Percentiles rank a stretch among this genome's conserved stretches.
Conservation (phyloP, 1,139 yeast genomes). For the Yamadazyma taylorii region DNA sequence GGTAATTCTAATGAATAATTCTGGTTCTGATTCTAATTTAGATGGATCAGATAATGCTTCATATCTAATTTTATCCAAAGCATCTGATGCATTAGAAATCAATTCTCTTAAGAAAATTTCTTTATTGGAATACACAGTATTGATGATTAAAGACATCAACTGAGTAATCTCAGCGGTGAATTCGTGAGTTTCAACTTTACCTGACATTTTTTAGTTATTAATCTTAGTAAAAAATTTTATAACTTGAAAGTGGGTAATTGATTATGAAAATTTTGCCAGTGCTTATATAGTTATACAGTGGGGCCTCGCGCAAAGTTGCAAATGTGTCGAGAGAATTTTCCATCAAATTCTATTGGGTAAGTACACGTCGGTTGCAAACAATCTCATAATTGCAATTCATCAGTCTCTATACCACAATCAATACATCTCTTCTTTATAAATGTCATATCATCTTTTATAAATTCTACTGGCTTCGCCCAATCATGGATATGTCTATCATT, state of each 20-base stretch:
- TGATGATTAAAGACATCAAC: constrained; percentile 99
- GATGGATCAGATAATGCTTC: constrained; percentile 92
- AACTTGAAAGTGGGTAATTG: neutral
- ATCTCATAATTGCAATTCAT: constrained; percentile 46
- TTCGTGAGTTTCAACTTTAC: constrained; percentile 80
- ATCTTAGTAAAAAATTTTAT: neutral
- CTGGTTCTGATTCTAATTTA: constrained; percentile 92
- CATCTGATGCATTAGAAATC: constrained; percentile 91
- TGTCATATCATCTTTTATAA: constrained; percentile 39
- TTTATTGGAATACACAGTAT: constrained; percentile 99
- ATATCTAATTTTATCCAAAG: constrained; percentile 93
- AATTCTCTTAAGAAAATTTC: constrained; percentile 99
- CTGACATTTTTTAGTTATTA: constrained; percentile 45
- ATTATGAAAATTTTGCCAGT: constrained; percentile 1
- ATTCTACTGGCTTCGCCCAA: constrained; percentile 62
- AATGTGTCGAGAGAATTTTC: constrained; percentile 29
- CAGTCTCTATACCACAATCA: constrained; percentile 83
- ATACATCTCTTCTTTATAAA: constrained; percentile 64
- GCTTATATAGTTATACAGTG: neutral
- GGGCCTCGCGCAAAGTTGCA: constrained; percentile 12
- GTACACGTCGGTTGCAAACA: constrained; percentile 8
- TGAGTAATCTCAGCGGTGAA: constrained; percentile 99
- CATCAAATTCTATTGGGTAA: constrained; percentile 31
- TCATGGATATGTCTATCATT: constrained; percentile 69
- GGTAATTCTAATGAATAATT: constrained; percentile 93